Evolutionary conservation across 768 basidiomycete species (phyloP).

Genomic region (Rhodosporidiobolus sp.): DNA sequence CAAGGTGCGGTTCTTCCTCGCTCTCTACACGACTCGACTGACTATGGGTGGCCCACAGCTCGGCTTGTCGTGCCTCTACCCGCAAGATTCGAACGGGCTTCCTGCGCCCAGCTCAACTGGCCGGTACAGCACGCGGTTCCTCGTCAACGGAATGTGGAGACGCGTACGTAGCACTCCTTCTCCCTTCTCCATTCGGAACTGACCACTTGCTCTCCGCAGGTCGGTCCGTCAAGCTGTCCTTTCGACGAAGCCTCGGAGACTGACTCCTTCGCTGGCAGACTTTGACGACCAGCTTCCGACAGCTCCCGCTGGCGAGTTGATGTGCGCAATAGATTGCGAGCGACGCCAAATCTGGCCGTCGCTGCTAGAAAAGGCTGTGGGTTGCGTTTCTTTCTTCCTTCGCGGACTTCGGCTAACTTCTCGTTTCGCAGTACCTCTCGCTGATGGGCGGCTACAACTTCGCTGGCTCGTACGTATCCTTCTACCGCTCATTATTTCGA

Average conservation of each 20-base stretch:
- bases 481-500: background rate
- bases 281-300: conserved; percentile 29
- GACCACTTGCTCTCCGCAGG: background rate
- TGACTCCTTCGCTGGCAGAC: background rate
- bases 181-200: too few relatives aligned
- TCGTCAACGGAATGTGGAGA: conserved; percentile 55
- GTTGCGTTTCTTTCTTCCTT: background rate
- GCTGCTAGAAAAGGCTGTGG: conserved; percentile 38
- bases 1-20: conserved; percentile 2
- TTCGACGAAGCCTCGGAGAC: accelerated
- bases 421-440: conserved; percentile 22
- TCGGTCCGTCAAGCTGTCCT: background rate
- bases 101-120: conserved; percentile 22
- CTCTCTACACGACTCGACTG: background rate
- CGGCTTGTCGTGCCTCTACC: conserved; percentile 45
- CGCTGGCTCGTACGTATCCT: conserved; percentile 25
- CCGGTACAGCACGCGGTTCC: conserved; percentile 51
- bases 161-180: conserved; percentile 13
- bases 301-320: accelerated
- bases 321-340: background rate
- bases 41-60: background rate
- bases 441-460: conserved; percentile 35
- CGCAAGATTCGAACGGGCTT: conserved; percentile 44
- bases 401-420: background rate
- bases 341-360: conserved; percentile 28